Evolutionary conservation across 371 early-diverging fungal genomes (phyloP).

Genomic region (Blastocladiella emersonii): DNA sequence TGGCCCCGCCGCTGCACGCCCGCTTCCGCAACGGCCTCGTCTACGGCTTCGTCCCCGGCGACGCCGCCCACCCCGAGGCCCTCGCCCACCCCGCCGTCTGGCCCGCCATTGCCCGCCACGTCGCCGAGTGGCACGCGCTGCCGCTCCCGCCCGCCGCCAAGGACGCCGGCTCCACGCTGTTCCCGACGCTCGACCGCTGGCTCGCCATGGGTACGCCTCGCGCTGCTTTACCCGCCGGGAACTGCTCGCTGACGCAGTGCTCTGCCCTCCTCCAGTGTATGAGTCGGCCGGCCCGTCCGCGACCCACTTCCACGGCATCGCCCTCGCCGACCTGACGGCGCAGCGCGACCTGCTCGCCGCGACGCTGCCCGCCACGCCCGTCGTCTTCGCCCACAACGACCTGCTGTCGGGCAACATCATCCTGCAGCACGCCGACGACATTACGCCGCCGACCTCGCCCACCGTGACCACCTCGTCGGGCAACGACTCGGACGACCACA

Average conservation of each 20-base stretch:
- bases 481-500: background rate
- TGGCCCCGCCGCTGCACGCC: conserved; percentile 72
- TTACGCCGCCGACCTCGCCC: too few species aligned
- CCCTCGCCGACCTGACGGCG: conserved; percentile 20
- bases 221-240: conserved; percentile 31
- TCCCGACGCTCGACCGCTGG: conserved; percentile 66
- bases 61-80: conserved; percentile 46
- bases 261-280: too few species aligned
- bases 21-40: conserved; percentile 76
- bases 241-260: too few species aligned
- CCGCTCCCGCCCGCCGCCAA: conserved; percentile 15
- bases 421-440: conserved; percentile 23
- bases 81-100: conserved; percentile 56
- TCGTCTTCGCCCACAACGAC: conserved; percentile 87
- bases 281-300: background rate
- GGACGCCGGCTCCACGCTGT: conserved; percentile 38
- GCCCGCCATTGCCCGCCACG: conserved; percentile 55
- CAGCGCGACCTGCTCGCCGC: conserved; percentile 39
- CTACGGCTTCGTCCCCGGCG: conserved; percentile 77
- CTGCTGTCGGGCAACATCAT: conserved; percentile 78
- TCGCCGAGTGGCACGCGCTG: conserved; percentile 73
- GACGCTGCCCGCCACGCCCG: conserved; percentile 38
- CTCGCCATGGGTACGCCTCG: conserved; percentile 41
- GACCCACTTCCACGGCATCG: background rate
- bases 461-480: too few species aligned